These are phyloP conservation scores for Apiospora pterosperma DNA, from an alignment of 2,329 filamentous ascomycete genomes.

Conservation along the genomic window DNA sequence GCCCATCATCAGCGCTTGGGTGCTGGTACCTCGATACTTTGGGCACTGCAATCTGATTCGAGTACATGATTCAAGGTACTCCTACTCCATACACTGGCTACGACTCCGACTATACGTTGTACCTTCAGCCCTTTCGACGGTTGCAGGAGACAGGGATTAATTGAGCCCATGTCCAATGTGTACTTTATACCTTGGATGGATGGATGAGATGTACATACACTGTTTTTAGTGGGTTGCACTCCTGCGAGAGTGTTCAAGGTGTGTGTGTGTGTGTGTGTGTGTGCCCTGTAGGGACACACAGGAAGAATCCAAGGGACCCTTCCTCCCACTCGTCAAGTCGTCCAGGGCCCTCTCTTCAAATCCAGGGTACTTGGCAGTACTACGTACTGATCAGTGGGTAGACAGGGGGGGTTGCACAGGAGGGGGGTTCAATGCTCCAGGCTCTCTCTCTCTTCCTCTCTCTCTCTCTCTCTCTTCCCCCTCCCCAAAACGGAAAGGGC, in stretches of 20 bases:
- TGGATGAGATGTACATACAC: no score
- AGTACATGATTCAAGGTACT: neutral
- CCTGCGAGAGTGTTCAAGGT: no score
- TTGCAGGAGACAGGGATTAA: neutral
- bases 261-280: neutral
- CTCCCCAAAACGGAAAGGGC: neutral
- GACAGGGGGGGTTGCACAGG: neutral
- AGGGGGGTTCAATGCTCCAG: constrained; percentile 1
- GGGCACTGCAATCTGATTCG: neutral
- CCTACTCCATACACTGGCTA: no score
- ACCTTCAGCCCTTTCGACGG: neutral
- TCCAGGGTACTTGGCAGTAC: constrained; percentile 1
- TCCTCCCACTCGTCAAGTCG: neutral
- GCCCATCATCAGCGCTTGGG: neutral
- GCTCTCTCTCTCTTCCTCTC: no score
- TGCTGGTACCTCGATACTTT: neutral
- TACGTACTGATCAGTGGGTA: neutral
- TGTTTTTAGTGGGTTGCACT: neutral
- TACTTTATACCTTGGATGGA: no score
- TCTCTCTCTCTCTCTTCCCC: no score
- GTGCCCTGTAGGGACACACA: neutral
- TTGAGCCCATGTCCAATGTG: neutral
- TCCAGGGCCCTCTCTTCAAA: neutral
- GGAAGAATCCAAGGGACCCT: neutral
- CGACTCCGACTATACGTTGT: no score